These are phyloP conservation scores for Decorospora gaudefroyi DNA, from an alignment of 2,329 filamentous ascomycete genomes.

Conservation along the genomic window DNA sequence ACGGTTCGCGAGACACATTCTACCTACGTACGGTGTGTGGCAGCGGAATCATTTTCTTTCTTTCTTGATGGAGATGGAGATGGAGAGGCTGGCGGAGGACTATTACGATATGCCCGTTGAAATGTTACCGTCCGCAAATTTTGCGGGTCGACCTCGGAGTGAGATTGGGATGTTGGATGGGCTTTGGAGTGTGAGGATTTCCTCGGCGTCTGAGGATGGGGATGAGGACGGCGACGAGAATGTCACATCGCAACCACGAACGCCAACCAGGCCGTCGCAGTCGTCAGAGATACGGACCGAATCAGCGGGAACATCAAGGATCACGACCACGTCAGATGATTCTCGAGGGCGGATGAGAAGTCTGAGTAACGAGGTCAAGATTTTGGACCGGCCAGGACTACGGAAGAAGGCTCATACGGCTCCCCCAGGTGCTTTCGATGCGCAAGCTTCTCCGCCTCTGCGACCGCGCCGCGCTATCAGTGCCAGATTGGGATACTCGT, in stretches of 20 bases:
- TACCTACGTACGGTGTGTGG: too few relatives aligned
- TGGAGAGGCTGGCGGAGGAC: slow-evolving; percentile 19
- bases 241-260: slow-evolving; percentile 4
- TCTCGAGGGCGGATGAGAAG: slow-evolving; percentile 4
- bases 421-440: slow-evolving; percentile 21
- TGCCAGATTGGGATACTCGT: slow-evolving; percentile 18
- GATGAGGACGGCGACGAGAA: slow-evolving; percentile 19
- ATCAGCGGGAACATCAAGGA: slow-evolving; percentile 7
- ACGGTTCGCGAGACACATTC: too few relatives aligned
- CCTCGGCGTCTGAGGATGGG: slow-evolving; percentile 15
- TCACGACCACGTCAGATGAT: slow-evolving; percentile 8
- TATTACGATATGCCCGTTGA: slow-evolving; percentile 32
- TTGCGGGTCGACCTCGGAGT: slow-evolving; percentile 28
- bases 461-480: slow-evolving; percentile 37
- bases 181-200: slow-evolving; percentile 14
- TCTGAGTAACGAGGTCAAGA: slow-evolving; percentile 13
- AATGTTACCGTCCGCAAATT: slow-evolving; percentile 29
- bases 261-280: slow-evolving; percentile 2
- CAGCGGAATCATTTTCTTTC: too few relatives aligned
- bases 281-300: slow-evolving; percentile 7
- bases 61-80: background rate
- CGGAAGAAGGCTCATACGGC: slow-evolving; percentile 28
- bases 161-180: slow-evolving; percentile 32
- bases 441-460: slow-evolving; percentile 17
- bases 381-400: slow-evolving; percentile 16